Percentiles rank a stretch among this genome's conserved stretches.
These are phyloP conservation scores for Colletotrichum abscissum DNA, from an alignment of 2,329 filamentous ascomycete species.

Conservation along the genomic window DNA sequence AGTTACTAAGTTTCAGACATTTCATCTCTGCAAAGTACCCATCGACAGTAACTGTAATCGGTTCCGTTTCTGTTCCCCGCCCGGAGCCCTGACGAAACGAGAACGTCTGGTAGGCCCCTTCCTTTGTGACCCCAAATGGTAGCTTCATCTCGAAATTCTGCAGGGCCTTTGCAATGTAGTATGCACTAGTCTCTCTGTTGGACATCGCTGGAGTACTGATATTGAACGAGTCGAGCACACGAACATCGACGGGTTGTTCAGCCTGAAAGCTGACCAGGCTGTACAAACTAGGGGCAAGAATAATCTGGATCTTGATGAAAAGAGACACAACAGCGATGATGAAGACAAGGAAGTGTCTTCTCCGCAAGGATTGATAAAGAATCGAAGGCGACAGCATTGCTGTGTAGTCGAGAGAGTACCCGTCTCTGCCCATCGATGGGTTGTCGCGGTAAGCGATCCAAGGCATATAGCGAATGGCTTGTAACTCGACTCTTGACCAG, in stretches of 20 bases:
- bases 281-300: slow-evolving; percentile 23
- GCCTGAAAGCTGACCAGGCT: not conserved
- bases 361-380: slow-evolving; percentile 2
- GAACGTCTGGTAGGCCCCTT: slow-evolving; percentile 21
- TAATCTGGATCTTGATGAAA: slow-evolving; percentile 17
- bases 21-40: slow-evolving; percentile 3
- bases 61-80: not conserved
- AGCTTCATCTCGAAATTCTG: slow-evolving; percentile 22
- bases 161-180: slow-evolving; percentile 4
- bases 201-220: not conserved
- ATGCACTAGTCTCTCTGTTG: not conserved
- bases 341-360: slow-evolving; percentile 13
- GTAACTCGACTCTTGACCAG: slow-evolving; percentile 20
- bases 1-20: not conserved
- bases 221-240: slow-evolving; percentile 2
- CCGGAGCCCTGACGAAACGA: not conserved
- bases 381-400: slow-evolving; percentile 22
- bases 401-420: slow-evolving; percentile 18
- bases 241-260: not conserved
- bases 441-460: slow-evolving; percentile 10
- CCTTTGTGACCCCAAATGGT: slow-evolving; percentile 9
- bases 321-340: not conserved
- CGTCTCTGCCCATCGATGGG: not conserved
- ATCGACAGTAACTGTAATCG: slow-evolving; percentile 3
- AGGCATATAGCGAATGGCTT: slow-evolving; percentile 24